Evolutionary conservation across 305 asterid genomes (phyloP).

Genomic region (Withania somnifera): DNA sequence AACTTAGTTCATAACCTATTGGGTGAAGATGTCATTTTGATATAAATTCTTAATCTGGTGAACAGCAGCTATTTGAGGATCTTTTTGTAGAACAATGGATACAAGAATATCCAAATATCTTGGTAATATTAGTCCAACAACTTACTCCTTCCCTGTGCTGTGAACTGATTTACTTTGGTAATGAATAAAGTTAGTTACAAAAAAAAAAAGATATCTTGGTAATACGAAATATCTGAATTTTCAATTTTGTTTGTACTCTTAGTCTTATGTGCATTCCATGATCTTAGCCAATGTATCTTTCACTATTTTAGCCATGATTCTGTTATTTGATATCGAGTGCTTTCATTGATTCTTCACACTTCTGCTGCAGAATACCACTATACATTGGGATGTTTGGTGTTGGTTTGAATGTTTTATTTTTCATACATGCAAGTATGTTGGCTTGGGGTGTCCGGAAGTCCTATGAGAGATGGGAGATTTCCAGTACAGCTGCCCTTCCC

Average conservation of each 20-base stretch:
- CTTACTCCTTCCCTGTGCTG: too few species aligned
- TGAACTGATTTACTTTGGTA: too few species aligned
- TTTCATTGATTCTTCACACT: background rate
- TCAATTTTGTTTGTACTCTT: background rate
- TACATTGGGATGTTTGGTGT: conserved; percentile 46
- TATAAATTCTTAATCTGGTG: background rate
- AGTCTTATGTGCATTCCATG: too few species aligned
- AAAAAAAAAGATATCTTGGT: background rate
- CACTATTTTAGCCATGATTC: background rate
- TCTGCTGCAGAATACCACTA: conserved; percentile 38
- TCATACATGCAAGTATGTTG: conserved; percentile 37
- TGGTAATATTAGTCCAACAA: too few species aligned
- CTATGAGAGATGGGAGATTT: conserved; percentile 47
- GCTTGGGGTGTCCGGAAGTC: conserved; percentile 38
- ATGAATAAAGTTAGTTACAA: too few species aligned
- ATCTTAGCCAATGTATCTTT: background rate
- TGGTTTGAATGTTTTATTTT: conserved; percentile 33
- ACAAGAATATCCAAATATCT: background rate
- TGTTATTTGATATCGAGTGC: background rate
- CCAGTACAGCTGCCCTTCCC: conserved; percentile 46
- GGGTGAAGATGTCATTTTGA: background rate
- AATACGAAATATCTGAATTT: background rate
- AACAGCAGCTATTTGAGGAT: background rate
- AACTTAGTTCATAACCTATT: background rate
- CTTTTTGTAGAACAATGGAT: background rate